Conservation (phyloP, 192 early-diverging fungal species). For the Fimicolochytrium jonesii region DNA sequence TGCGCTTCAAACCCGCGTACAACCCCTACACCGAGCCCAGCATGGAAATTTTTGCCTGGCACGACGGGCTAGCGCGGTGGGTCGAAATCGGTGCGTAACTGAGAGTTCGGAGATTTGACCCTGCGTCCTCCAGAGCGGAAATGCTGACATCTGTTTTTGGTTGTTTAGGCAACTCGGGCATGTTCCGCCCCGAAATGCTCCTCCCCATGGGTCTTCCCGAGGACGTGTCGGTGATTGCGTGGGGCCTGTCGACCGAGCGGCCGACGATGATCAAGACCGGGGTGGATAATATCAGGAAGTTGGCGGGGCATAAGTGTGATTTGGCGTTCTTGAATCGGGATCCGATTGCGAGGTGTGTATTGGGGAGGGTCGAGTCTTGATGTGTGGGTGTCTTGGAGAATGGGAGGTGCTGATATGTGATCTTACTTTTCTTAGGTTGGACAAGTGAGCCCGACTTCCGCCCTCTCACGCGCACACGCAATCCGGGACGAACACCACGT, state of each 20-base stretch:
- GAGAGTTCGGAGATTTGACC: too few species aligned
- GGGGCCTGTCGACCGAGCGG: slow-evolving; percentile 94
- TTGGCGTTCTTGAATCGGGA: slow-evolving; percentile 83
- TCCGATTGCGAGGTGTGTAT: slow-evolving; percentile 52
- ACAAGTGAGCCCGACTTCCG: too few species aligned
- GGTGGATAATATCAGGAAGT: slow-evolving; percentile 88
- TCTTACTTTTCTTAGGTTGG: too few species aligned
- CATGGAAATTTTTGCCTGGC: slow-evolving; percentile 99
- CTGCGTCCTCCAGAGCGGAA: too few species aligned
- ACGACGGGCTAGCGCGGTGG: slow-evolving; percentile 49
- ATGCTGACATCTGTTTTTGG: slow-evolving; percentile 41
- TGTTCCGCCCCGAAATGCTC: slow-evolving; percentile 99
- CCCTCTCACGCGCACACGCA: too few species aligned
- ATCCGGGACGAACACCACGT: too few species aligned
- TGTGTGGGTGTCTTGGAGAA: too few species aligned
- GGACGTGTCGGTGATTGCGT: slow-evolving; percentile 94
- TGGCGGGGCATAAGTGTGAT: slow-evolving; percentile 93
- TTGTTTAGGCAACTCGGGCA: slow-evolving; percentile 97
- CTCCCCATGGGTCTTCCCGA: slow-evolving; percentile 89
- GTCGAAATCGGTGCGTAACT: too few species aligned
- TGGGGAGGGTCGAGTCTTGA: too few species aligned
- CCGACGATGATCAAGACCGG: slow-evolving; percentile 99
- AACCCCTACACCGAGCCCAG: slow-evolving; percentile 99
- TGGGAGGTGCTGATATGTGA: too few species aligned
- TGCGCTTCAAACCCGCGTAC: slow-evolving; percentile 99